phyloP scores from a whole-genome alignment of 768 basidiomycete genomes.

The Rhodotorula sphaerocarpa region DNA sequence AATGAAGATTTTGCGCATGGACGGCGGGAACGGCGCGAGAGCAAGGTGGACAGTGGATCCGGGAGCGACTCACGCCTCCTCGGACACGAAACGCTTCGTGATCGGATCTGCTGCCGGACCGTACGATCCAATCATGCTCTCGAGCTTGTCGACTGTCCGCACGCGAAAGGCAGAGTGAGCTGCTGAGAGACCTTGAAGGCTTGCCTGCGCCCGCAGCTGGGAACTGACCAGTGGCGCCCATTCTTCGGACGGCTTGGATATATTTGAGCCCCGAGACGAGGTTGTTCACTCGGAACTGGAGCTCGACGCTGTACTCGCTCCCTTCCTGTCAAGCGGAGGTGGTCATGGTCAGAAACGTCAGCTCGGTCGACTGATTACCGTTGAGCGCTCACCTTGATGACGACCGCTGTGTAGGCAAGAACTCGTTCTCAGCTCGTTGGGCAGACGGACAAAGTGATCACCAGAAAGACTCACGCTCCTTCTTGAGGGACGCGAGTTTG shows the following conservation, averaged over 20 bases:
- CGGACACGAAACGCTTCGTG: conserved; percentile 65
- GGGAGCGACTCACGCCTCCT: conserved; percentile 44
- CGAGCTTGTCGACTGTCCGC: conserved; percentile 71
- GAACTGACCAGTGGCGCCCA: conserved; percentile 62
- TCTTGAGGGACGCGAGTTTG: conserved; percentile 56
- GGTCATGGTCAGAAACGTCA: too few species aligned
- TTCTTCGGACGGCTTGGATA: conserved; percentile 65
- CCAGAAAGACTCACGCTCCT: conserved; percentile 52
- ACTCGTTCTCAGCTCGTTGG: neutral
- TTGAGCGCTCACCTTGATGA: conserved; percentile 39
- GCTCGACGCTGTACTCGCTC: conserved; percentile 56
- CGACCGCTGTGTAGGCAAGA: conserved; percentile 34
- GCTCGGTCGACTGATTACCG: too few species aligned
- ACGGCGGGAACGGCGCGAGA: neutral
- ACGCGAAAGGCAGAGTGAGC: neutral
- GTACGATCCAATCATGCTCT: conserved; percentile 91
- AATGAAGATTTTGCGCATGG: neutral
- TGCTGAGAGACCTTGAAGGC: too few species aligned
- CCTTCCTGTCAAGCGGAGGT: conserved; percentile 24
- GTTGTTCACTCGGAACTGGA: conserved; percentile 62
- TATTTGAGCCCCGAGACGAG: conserved; percentile 62
- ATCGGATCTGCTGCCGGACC: conserved; percentile 67
- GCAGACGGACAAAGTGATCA: conserved; percentile 47
- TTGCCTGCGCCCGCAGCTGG: too few species aligned
- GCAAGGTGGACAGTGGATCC: too few species aligned